These are phyloP conservation scores for Calonectria honghensis DNA, from an alignment of 2,329 filamentous ascomycete species.

Conservation along the genomic window DNA sequence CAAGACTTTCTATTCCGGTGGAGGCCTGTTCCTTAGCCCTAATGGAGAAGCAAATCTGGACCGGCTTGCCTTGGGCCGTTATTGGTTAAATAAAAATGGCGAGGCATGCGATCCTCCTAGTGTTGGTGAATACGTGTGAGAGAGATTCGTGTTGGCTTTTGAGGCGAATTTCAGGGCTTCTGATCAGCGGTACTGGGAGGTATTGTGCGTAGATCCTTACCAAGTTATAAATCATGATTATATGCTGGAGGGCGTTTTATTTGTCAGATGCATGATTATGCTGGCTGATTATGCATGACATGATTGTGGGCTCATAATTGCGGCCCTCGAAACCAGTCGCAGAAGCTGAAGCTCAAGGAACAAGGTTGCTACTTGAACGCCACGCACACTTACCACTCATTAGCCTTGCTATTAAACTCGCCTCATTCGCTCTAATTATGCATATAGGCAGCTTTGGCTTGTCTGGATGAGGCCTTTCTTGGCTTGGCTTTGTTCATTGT, in stretches of 20 bases:
- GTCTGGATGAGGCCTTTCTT: background rate
- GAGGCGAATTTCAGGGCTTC: background rate
- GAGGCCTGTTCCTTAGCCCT: background rate
- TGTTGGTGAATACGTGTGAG: background rate
- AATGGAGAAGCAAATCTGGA: background rate
- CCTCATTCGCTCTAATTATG: background rate
- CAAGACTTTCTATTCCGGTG: background rate
- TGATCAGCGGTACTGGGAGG: background rate
- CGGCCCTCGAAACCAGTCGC: background rate
- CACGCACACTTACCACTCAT: background rate
- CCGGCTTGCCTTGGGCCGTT: background rate
- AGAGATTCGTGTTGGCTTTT: background rate
- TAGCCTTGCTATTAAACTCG: background rate
- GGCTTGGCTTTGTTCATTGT: background rate
- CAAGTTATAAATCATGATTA: background rate
- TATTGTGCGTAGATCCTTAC: background rate
- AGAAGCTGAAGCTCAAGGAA: background rate
- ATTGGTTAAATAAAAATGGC: background rate
- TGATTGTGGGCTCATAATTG: background rate
- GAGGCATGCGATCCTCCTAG: background rate
- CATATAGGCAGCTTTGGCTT: background rate
- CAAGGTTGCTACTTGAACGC: background rate
- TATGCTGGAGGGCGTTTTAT: background rate
- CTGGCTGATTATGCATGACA: background rate
- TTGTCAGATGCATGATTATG: background rate